Conservation (phyloP, 768 basidiomycete genomes). For the Holtermanniella nyarrowii region DNA sequence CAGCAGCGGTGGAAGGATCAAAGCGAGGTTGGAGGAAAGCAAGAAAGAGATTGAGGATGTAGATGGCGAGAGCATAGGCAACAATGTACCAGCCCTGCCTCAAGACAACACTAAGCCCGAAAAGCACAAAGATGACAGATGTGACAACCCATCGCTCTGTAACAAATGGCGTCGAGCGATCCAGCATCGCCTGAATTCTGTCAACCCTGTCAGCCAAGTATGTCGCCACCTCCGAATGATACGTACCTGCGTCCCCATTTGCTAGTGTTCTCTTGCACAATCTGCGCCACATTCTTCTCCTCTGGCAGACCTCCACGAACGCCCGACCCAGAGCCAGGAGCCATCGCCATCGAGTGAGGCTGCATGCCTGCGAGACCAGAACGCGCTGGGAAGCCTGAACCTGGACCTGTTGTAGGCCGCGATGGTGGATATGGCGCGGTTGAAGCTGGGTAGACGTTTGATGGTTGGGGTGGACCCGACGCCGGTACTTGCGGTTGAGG, state of each 20-base stretch:
- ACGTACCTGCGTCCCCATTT: conserved; percentile 14
- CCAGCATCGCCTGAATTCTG: conserved; percentile 72
- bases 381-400: conserved; percentile 37
- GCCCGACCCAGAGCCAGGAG: conserved; percentile 19
- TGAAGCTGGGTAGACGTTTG: conserved; percentile 9
- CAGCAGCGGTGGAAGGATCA: conserved; percentile 89
- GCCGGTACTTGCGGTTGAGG: background rate
- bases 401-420: conserved; percentile 28
- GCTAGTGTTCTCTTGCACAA: conserved; percentile 33
- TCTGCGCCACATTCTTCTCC: conserved; percentile 41
- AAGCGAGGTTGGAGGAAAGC: conserved; percentile 97
- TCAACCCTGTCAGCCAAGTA: conserved; percentile 14
- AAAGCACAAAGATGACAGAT: conserved; percentile 58
- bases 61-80: conserved; percentile 73
- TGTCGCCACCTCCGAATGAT: background rate
- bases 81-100: conserved; percentile 54
- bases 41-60: conserved; percentile 87
- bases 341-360: conserved; percentile 17
- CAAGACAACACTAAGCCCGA: conserved; percentile 73
- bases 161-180: conserved; percentile 81
- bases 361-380: conserved; percentile 33
- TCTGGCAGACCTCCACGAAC: conserved; percentile 28
- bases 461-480: background rate
- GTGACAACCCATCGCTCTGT: conserved; percentile 82
- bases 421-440: conserved; percentile 15